phyloP scores from a whole-genome alignment of 352 stramenopile species.

The Saprolegnia parasitica region DNA sequence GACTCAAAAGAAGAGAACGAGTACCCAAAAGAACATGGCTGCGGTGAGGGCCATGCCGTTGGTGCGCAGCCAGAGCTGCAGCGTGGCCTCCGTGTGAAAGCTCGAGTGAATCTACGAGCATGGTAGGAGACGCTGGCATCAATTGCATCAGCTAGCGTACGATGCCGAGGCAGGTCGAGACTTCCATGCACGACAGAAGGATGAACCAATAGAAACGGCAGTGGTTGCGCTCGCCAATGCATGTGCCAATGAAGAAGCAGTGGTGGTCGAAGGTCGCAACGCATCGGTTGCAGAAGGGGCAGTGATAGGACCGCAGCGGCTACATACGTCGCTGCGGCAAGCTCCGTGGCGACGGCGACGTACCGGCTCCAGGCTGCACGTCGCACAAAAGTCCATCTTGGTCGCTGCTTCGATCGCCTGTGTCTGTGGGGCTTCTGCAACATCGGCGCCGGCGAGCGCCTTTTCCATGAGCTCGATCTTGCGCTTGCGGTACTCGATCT shows the following conservation, averaged over 20 bases:
- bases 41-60: conserved; percentile 33
- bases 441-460: conserved; percentile 24
- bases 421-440: neutral
- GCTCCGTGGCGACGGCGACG: neutral
- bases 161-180: conserved; percentile 33
- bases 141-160: conserved; percentile 30
- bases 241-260: conserved; percentile 82
- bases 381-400: conserved; percentile 37
- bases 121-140: too few relatives aligned
- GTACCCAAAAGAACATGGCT: conserved; percentile 34
- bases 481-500: conserved; percentile 10
- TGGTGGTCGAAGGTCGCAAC: conserved; percentile 91
- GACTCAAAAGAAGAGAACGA: conserved; percentile 5
- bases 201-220: conserved; percentile 80
- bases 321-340: conserved; percentile 27
- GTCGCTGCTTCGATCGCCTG: conserved; percentile 4
- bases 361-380: conserved; percentile 30
- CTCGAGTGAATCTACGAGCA: conserved; percentile 28
- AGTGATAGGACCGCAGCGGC: conserved; percentile 85
- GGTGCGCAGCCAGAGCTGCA: conserved; percentile 31
- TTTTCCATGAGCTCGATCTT: conserved; percentile 35
- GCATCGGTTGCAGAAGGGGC: conserved; percentile 62
- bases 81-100: conserved; percentile 10
- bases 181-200: conserved; percentile 37
- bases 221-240: conserved; percentile 88